These are phyloP conservation scores for Conoideocrella luteorostrata DNA, from an alignment of 2,329 filamentous ascomycete genomes.

Conservation along the genomic window DNA sequence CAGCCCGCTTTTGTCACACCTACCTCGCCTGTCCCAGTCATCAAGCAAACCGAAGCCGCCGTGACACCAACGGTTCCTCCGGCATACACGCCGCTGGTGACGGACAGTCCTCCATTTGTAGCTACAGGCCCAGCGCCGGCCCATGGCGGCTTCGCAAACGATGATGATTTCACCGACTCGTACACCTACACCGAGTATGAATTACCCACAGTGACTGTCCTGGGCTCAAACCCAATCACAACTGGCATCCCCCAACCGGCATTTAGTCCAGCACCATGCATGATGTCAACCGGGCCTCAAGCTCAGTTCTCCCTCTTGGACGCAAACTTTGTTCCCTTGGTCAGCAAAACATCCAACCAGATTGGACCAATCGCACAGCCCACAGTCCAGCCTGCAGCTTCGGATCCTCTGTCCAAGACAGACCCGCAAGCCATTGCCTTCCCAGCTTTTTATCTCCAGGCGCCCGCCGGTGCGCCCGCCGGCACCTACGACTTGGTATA, in stretches of 20 bases:
- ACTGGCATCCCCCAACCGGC: background rate
- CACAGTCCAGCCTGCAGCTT: background rate
- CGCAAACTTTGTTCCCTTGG: background rate
- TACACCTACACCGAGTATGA: slow-evolving; percentile 2
- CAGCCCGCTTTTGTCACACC: background rate
- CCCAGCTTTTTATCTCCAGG: slow-evolving; percentile 1
- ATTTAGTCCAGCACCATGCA: background rate
- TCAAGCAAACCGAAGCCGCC: background rate
- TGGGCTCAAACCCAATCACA: background rate
- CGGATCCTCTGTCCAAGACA: background rate
- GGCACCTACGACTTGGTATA: background rate
- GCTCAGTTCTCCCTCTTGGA: background rate
- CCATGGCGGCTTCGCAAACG: background rate
- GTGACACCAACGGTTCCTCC: background rate
- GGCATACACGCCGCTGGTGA: background rate
- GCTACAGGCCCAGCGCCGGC: background rate
- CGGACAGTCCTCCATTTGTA: background rate
- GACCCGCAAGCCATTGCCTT: background rate
- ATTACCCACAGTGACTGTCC: background rate
- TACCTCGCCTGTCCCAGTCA: background rate
- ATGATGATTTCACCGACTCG: background rate
- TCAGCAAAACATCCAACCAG: background rate
- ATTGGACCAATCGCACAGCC: background rate
- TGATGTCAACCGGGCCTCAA: background rate
- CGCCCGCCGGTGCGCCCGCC: background rate